These are phyloP conservation scores for Komagataella kurtzmanii DNA, from an alignment of 805 yeast species.

Conservation along the genomic window DNA sequence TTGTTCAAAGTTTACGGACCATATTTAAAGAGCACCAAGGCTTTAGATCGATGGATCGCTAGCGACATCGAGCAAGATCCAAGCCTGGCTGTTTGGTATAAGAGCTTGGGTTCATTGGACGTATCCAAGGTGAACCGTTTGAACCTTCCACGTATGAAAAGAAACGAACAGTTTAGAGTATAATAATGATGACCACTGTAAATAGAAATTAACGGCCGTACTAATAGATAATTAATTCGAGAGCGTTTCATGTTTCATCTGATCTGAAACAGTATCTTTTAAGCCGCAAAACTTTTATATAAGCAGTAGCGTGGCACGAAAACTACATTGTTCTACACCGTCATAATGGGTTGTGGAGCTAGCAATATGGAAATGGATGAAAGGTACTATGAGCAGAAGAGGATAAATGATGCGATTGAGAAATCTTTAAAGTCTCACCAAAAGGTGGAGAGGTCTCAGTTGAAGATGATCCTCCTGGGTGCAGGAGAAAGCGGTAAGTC, in stretches of 20 bases:
- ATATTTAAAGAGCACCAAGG: slow-evolving; percentile 15
- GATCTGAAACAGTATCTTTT: background rate
- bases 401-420: slow-evolving; percentile 51
- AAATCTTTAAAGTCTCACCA: slow-evolving; percentile 40
- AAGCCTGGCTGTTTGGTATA: background rate
- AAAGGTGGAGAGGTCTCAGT: slow-evolving; percentile 40
- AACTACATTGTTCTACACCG: background rate
- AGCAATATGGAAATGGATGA: background rate
- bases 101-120: background rate
- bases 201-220: background rate
- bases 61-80: background rate
- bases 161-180: background rate
- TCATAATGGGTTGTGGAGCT: background rate
- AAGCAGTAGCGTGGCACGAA: background rate
- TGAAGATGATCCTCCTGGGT: slow-evolving; percentile 70
- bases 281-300: background rate
- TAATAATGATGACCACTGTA: background rate
- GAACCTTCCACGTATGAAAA: background rate
- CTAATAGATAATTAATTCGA: background rate
- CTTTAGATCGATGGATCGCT: background rate
- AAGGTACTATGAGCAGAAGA: slow-evolving; percentile 12
- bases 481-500: slow-evolving; percentile 95
- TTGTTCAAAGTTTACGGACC: slow-evolving; percentile 37
- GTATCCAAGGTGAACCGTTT: background rate
- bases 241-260: background rate